Evolutionary conservation across 1,139 yeast genomes (phyloP), one percentile per base, ranked within the genome.

Genomic region (Lizanozyma gosingica): DNA sequence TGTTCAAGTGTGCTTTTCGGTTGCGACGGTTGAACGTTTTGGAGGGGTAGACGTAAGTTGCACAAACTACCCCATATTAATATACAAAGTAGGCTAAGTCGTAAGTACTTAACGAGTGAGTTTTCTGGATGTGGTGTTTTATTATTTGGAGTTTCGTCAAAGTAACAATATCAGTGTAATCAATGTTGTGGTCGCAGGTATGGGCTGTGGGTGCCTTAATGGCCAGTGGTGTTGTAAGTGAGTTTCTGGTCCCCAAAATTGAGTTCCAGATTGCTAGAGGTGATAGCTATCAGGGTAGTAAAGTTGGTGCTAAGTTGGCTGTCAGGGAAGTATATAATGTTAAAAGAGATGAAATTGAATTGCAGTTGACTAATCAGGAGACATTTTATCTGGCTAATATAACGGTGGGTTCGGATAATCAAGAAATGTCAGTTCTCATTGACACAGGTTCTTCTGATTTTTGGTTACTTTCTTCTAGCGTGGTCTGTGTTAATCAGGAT

Each of bases 381-480:
- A 68, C 74, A 2, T 78, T 73, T 50, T 79, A 78, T 53, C 58
- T 72, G 47, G 73, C 75, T 1, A 57, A 56, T 9, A 48, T 76
- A 40, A 43, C 52, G 35, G 50, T 66, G 35, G 75, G 75, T 1
- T 57, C 67, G 9, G 51, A 60, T 34, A 43, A 51, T 15, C 62
- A 66, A 40, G 38, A 49, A 32, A 60, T 59, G 18, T 53, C 55
- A 3, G 68, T 67, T 2, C 53, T 67, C 43, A 62, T 70, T 9
- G 76, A 70, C 47, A 69, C 76, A 17, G 75, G 75, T 9, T 65
- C 72, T 3, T 67, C 73, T 8, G 76, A 70, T 48, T 60, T 70
- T 45, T 70, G 75, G 75, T 60, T 70, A 34, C 62, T 64, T 67
- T 52, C 63, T 9, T 55, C 52, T 41, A 63, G 64, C 39, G 56